Percentiles rank a stretch among this genome's conserved stretches.
Conservation (phyloP, 139 green algal genomes). For the Coccomyxa sp. region DNA sequence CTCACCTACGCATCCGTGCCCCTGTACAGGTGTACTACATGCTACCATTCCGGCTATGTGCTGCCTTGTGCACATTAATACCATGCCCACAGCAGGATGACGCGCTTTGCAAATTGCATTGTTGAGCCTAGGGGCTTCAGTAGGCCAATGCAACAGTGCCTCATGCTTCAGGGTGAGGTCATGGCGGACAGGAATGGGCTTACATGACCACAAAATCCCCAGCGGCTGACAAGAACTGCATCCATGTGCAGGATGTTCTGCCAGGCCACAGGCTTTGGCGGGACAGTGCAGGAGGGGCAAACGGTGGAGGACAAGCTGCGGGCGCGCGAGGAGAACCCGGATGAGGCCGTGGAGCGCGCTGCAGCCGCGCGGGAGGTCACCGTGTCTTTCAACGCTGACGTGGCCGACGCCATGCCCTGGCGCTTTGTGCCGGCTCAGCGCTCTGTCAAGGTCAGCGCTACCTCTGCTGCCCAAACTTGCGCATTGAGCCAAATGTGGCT, state of each 20-base stretch:
- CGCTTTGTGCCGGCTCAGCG: conserved; percentile 85
- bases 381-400: conserved; percentile 88
- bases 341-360: conserved; percentile 48
- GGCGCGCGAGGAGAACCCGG: conserved; percentile 36
- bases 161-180: too few species aligned
- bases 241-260: conserved; percentile 45
- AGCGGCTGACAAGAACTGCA: too few species aligned
- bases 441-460: conserved; percentile 31
- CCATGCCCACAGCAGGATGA: too few species aligned
- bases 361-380: conserved; percentile 62
- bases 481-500: too few species aligned
- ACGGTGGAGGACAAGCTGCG: conserved; percentile 80
- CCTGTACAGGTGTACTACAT: conserved; percentile 61
- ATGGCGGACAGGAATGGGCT: too few species aligned
- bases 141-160: too few species aligned
- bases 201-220: too few species aligned
- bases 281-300: conserved; percentile 60
- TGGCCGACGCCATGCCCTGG: conserved; percentile 89
- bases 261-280: conserved; percentile 82
- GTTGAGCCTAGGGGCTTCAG: too few species aligned
- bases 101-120: too few species aligned
- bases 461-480: too few species aligned
- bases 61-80: too few species aligned
- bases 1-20: conserved; percentile 90
- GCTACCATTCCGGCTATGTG: too few species aligned